Evolutionary conservation across 192 early-diverging fungal genomes (phyloP), one percentile per base, ranked within the genome.

Genomic region (Tieghemiomyces parasiticus): DNA sequence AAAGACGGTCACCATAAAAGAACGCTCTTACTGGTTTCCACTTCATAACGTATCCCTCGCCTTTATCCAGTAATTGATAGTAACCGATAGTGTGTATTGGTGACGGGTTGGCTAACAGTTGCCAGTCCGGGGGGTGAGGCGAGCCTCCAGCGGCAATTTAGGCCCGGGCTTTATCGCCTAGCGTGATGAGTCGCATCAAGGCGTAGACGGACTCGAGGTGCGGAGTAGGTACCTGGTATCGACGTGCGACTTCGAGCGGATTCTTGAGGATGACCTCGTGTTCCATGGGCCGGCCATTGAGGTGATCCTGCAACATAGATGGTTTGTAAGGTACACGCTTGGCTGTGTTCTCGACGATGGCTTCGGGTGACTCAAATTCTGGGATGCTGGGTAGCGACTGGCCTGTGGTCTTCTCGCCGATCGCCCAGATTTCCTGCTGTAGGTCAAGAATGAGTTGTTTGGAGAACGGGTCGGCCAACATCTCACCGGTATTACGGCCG

Each of bases 221-320:
- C 20, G 78, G 78, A 49, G 70, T 73, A 2, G 47, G 53, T 32
- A 76, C 46, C 24, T 74, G 69, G 13, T 68, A 61, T 45, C 61
- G 22, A 24, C 67, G 49, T 2, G 75, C 81, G 22, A 73, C 54
- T 3, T 61, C 45, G 22, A 83, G 67, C 38, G 81, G 75, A 8
- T 75, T 69, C 12, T 64, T 65, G 19, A 83, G 52, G 51, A 83
- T 77, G 10, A 77, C 78, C 46, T 71, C 77, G 26, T 78, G 70
- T 64, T 83, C 81, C 70, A 83, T 67, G 31, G 74, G 71, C 24
- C 73, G 60, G 3, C 61, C 61, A 0, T 68, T 66, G 46, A 65
- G 58, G 58, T 67, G 79, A 61, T 83, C 81, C 68, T 78, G 69
- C 49, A 83, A 68, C 81, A 83, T 83, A 60, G 77, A 79, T 14